Base-by-base conservation (phyloP, 1,139 yeast species). In the Debaryomyces fabryi region DNA sequence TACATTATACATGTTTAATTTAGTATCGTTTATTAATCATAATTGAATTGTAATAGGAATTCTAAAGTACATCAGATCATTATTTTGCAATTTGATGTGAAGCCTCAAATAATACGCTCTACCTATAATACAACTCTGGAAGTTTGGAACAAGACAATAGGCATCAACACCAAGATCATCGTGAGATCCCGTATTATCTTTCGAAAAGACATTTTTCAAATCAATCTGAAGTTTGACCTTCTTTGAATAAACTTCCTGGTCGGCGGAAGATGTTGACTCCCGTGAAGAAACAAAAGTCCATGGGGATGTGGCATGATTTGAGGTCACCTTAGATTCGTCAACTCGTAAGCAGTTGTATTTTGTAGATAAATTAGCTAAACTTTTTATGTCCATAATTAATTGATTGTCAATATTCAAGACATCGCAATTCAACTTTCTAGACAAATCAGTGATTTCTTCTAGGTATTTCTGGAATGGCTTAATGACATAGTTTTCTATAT, bases 111-210 rank as follows among this genome's bases (percentile, higher is more conserved):
- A 71, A 50, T 74, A 73, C 6, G 72, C 34, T 39, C 79, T 56
- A 2, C 74, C 64, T 51, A 72, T 48, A 29, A 64, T 58, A 52
- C 78, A 73, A 7, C 57, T 52, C 55, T 74, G 78, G 54, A 73
- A 74, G 44, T 68, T 74, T 0, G 79, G 79, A 3, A 71, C 63
- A 20, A 74, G 57, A 39, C 69, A 66, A 46, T 68, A 66, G 13
- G 65, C 65, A 21, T 56, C 51, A 32, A 52, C 45, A 6, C 46
- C 50, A 6, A 47, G 36, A 12, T 40, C 43, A 12, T 40, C 43
- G 16, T 40, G 43, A 21, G 43, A 40, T 9, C 29, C 27, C 3
- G 35, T 20, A 30, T n/a, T 49, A 9, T 53, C 55, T 15, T 38
- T 49, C 6, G 48, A 41, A 12, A 53, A 48, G 2, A 59, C 58